Conservation (phyloP, 768 basidiomycete genomes). For the Phlebiopsis gigantea region DNA sequence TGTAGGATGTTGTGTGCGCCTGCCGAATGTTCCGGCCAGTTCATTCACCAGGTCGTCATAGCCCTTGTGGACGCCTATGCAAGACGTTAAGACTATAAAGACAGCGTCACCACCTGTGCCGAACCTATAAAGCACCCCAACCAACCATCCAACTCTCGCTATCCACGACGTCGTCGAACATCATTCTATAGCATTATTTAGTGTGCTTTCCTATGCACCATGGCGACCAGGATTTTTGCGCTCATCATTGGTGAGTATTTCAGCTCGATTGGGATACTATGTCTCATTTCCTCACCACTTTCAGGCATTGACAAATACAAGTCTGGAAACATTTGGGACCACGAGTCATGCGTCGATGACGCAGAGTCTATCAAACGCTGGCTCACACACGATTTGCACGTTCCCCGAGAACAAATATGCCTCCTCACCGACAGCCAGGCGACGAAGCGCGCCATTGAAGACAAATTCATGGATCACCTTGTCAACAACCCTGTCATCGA, state of each 20-base stretch:
- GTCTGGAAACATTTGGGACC: constrained; percentile 54
- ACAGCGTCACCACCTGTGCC: background rate
- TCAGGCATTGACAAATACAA: constrained; percentile 56
- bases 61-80: background rate
- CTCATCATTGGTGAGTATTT: constrained; percentile 47
- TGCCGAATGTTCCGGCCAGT: background rate
- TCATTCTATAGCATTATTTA: background rate
- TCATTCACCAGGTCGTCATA: background rate
- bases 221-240: constrained; percentile 51
- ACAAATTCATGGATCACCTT: constrained; percentile 55
- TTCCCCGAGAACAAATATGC: constrained; percentile 54
- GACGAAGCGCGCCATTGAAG: constrained; percentile 57
- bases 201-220: constrained; percentile 17
- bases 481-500: constrained; percentile 57
- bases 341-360: constrained; percentile 61
- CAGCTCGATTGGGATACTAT: background rate
- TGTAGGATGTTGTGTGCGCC: background rate
- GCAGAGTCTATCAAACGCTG: constrained; percentile 54
- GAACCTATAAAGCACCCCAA: background rate
- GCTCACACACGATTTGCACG: constrained; percentile 50
- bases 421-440: constrained; percentile 54
- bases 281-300: background rate
- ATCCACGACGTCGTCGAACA: background rate
- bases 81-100: background rate
- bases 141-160: background rate